phyloP scores from a whole-genome alignment of 202 grass and related monocot species.

The Sporobolus alterniflorus region DNA sequence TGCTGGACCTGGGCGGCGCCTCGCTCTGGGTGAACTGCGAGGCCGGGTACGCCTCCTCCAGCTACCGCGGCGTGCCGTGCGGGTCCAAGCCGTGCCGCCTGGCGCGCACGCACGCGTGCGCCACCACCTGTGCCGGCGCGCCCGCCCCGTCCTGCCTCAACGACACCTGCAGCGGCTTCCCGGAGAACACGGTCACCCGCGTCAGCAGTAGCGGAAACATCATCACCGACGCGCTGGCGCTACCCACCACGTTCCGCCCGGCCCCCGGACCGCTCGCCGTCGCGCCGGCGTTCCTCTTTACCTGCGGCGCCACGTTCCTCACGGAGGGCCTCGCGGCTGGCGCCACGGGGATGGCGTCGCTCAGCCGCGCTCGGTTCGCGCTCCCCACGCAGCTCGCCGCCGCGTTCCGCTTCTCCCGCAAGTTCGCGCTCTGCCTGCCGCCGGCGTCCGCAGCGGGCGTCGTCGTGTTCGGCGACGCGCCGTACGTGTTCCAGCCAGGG shows the following conservation, averaged over 20 bases:
- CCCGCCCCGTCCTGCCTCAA: constrained; percentile 62
- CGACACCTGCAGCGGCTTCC: constrained; percentile 63
- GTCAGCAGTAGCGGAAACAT: constrained; percentile 55
- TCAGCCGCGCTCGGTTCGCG: constrained; percentile 66
- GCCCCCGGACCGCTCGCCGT: constrained; percentile 43
- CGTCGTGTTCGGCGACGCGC: constrained; percentile 64
- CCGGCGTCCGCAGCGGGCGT: constrained; percentile 3
- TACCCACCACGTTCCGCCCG: constrained; percentile 63
- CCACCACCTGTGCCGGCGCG: constrained; percentile 28
- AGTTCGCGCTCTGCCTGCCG: constrained; percentile 75
- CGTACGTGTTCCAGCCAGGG: constrained; percentile 57
- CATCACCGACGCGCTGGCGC: constrained; percentile 59
- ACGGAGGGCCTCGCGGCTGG: constrained; percentile 52
- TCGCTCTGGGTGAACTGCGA: constrained; percentile 84
- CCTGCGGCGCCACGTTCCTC: constrained; percentile 59
- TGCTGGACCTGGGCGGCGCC: constrained; percentile 59
- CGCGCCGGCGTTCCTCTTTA: constrained; percentile 59
- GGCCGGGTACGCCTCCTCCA: constrained; percentile 51
- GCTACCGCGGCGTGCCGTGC: constrained; percentile 64
- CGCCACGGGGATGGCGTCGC: constrained; percentile 52
- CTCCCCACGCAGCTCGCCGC: constrained; percentile 68
- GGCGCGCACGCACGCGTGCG: constrained; percentile 30
- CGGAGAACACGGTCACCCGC: constrained; percentile 55
- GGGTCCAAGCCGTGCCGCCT: constrained; percentile 52
- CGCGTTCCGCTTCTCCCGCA: constrained; percentile 62